Conservation (phyloP, 805 yeast species). For the Suhomyces prunicola region DNA sequence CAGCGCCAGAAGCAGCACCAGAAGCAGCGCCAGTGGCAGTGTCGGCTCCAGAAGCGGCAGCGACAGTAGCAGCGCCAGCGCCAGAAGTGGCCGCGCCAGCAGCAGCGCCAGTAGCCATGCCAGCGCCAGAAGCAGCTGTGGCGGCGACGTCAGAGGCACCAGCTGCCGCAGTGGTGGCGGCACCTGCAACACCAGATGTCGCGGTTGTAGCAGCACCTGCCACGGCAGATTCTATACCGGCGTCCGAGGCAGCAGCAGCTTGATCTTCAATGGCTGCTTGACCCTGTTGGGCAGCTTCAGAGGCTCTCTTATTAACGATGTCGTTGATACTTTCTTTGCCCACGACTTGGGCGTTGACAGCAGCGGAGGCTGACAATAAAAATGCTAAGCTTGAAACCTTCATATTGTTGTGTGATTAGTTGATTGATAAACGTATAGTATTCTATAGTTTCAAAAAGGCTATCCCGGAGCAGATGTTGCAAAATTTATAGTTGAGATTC, state of each 20-base stretch:
- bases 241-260: constrained; percentile 9
- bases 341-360: constrained; percentile 7
- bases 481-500: neutral
- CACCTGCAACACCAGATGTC: neutral
- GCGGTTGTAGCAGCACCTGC: neutral
- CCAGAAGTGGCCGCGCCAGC: constrained; percentile 12
- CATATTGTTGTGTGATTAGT: constrained; percentile 5
- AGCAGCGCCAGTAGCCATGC: constrained; percentile 10
- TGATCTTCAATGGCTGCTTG: constrained; percentile 23
- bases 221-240: neutral
- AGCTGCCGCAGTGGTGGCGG: neutral
- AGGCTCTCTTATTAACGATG: constrained; percentile 1
- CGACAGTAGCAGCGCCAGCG: constrained; percentile 10
- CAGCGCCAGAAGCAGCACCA: constrained; percentile 1
- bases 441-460: neutral
- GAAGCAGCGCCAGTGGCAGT: constrained; percentile 4
- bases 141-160: neutral
- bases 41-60: constrained; percentile 3
- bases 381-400: constrained; percentile 11
- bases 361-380: constrained; percentile 11
- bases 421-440: neutral
- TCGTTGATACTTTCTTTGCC: constrained; percentile 2
- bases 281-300: neutral
- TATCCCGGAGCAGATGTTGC: neutral
- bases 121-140: constrained; percentile 17